phyloP scores from a whole-genome alignment of 2,329 filamentous ascomycete genomes.

The Exophiala dermatitidis region DNA sequence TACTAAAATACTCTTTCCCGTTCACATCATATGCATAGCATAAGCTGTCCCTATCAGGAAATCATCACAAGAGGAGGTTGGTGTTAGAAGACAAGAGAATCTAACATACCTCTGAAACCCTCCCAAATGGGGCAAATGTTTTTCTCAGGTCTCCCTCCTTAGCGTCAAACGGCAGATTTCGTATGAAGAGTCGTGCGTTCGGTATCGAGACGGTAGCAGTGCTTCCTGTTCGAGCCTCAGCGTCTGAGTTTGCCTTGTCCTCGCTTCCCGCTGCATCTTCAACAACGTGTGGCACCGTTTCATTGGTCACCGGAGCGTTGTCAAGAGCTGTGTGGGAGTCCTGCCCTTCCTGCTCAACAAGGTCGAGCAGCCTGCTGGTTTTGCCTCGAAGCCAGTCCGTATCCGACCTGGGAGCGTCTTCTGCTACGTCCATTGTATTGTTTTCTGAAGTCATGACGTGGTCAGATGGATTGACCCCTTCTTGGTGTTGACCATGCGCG shows the following conservation, averaged over 20 bases:
- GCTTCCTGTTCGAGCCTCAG: constrained; percentile 6
- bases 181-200: constrained; percentile 72
- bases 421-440: background rate
- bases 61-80: constrained; percentile 68
- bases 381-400: constrained; percentile 86
- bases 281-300: constrained; percentile 16
- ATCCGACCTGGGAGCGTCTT: constrained; percentile 50
- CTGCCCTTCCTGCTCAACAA: constrained; percentile 66
- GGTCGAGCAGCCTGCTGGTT: constrained; percentile 76
- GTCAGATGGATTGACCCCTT: background rate
- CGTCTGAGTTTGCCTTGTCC: constrained; percentile 1
- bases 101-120: constrained; percentile 75
- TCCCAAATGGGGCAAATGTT: constrained; percentile 64
- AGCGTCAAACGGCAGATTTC: constrained; percentile 77
- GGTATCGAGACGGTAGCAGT: constrained; percentile 29
- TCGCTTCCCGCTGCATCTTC: constrained; percentile 17
- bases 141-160: constrained; percentile 68
- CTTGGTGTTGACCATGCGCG: background rate
- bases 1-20: constrained; percentile 99
- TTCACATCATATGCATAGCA: constrained; percentile 87
- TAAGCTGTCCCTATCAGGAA: constrained; percentile 99
- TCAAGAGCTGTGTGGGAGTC: constrained; percentile 20
- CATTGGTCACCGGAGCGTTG: constrained; percentile 20
- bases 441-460: background rate
- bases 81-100: constrained; percentile 10